Conservation (phyloP, 768 basidiomycete genomes). For the Lactarius trivialis region DNA sequence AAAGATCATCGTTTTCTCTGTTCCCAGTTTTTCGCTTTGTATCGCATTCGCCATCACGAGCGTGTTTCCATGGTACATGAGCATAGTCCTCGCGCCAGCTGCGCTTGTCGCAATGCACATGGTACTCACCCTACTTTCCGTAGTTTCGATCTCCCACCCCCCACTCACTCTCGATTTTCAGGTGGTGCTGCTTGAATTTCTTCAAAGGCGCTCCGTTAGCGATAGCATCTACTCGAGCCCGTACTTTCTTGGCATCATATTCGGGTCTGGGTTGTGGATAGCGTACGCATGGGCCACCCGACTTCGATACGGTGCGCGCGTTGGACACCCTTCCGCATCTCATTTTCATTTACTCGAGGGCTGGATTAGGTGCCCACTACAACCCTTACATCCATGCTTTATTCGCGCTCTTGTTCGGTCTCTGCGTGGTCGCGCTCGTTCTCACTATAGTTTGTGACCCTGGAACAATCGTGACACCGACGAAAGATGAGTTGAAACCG, state of each 20-base stretch:
- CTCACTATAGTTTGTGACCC: not conserved
- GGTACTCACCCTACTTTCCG: not conserved
- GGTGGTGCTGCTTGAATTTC: not conserved
- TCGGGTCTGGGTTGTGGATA: not conserved
- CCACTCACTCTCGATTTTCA: not conserved
- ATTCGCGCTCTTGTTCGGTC: not conserved
- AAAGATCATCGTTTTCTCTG: conserved; percentile 1
- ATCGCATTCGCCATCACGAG: not conserved
- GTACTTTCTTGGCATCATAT: not conserved
- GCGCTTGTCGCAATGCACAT: not conserved
- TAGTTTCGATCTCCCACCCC: not conserved
- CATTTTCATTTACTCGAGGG: not conserved
- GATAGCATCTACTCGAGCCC: not conserved
- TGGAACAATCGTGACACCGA: not conserved
- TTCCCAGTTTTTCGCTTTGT: not conserved
- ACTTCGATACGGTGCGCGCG: not conserved
- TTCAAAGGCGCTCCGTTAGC: not conserved
- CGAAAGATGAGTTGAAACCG: not conserved
- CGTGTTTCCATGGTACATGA: conserved; percentile 9
- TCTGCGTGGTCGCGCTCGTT: not conserved
- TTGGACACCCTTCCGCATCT: not conserved
- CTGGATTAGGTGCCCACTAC: not conserved
- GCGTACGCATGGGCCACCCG: conserved; percentile 8
- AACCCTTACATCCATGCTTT: not conserved
- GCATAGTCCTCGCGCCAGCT: not conserved